These are phyloP conservation scores for Echria macrotheca DNA, from an alignment of 495 filamentous ascomycete genomes.

Conservation along the genomic window DNA sequence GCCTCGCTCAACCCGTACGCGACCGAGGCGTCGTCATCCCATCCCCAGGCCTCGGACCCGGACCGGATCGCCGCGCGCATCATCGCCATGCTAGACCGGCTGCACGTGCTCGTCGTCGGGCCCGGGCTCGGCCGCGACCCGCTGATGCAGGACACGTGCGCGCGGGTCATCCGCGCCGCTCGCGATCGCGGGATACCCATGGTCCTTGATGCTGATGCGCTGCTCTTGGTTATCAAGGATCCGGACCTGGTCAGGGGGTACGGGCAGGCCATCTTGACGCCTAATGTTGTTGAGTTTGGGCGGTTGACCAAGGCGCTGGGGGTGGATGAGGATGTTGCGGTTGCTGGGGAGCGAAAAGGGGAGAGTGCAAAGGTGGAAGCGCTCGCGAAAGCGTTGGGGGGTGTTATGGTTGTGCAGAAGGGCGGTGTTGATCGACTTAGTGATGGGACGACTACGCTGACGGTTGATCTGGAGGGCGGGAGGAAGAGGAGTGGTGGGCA, in stretches of 20 bases:
- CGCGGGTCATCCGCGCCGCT: slow-evolving; percentile 73
- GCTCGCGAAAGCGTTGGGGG: slow-evolving; percentile 72
- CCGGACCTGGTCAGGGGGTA: slow-evolving; percentile 78
- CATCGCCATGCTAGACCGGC: slow-evolving; percentile 71
- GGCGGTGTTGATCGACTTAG: slow-evolving; percentile 79
- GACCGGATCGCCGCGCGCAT: slow-evolving; percentile 61
- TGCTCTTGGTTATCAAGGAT: slow-evolving; percentile 66
- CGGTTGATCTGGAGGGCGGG: slow-evolving; percentile 72
- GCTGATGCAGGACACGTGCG: slow-evolving; percentile 84
- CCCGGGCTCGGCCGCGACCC: slow-evolving; percentile 86
- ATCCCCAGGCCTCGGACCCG: slow-evolving; percentile 49
- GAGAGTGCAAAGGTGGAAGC: slow-evolving; percentile 59
- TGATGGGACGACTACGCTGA: slow-evolving; percentile 68
- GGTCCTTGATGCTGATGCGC: slow-evolving; percentile 87
- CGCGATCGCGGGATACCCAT: slow-evolving; percentile 68
- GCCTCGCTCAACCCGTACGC: slow-evolving; percentile 38
- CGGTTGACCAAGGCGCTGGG: slow-evolving; percentile 61
- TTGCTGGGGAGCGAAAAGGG: slow-evolving; percentile 35
- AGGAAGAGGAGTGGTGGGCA: slow-evolving; percentile 89
- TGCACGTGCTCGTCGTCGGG: slow-evolving; percentile 91
- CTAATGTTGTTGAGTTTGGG: slow-evolving; percentile 90
- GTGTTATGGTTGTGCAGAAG: slow-evolving; percentile 89
- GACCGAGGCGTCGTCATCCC: slow-evolving; percentile 19
- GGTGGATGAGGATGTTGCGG: slow-evolving; percentile 48
- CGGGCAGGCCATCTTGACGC: slow-evolving; percentile 80